These are phyloP conservation scores for Diplodia scrobiculata DNA, from an alignment of 2,329 filamentous ascomycete genomes.

Conservation along the genomic window DNA sequence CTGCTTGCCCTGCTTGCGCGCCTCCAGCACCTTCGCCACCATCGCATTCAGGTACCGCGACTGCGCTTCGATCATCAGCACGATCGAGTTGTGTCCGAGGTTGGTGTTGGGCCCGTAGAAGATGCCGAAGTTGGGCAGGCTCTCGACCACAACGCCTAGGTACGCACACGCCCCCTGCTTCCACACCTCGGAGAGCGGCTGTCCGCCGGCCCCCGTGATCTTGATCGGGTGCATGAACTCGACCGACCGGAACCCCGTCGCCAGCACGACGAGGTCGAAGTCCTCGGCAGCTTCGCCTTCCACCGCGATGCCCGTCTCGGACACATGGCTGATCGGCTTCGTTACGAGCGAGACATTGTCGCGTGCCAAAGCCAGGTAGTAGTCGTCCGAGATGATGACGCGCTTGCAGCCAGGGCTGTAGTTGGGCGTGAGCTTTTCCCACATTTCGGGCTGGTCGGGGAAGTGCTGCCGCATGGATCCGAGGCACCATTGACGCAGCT, in stretches of 20 bases:
- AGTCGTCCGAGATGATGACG: constrained; percentile 59
- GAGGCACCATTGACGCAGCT: constrained; percentile 45
- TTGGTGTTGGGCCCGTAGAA: constrained; percentile 62
- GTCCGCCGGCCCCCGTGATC: constrained; percentile 51
- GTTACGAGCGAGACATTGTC: constrained; percentile 58
- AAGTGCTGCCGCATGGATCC: constrained; percentile 52
- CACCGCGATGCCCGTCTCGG: constrained; percentile 52
- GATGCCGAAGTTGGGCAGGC: constrained; percentile 60
- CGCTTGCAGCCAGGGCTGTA: constrained; percentile 60
- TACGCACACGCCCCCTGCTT: constrained; percentile 51
- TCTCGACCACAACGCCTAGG: constrained; percentile 55
- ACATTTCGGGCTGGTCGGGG: constrained; percentile 53
- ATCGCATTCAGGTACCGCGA: constrained; percentile 57
- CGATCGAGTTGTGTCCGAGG: constrained; percentile 59
- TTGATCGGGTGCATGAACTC: constrained; percentile 63
- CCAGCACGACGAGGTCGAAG: constrained; percentile 60
- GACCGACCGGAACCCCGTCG: constrained; percentile 61
- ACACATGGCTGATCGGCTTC: constrained; percentile 51
- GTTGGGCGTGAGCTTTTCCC: constrained; percentile 57
- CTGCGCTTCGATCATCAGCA: constrained; percentile 65
- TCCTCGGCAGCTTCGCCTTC: constrained; percentile 47
- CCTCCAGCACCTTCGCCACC: constrained; percentile 53
- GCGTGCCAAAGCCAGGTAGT: constrained; percentile 54
- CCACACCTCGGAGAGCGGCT: constrained; percentile 57
- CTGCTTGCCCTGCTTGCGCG: constrained; percentile 45